Evolutionary conservation across 2,329 filamentous ascomycete species (phyloP), one percentile per base, ranked within the genome.

Genomic region (Cladosporium sp.): DNA sequence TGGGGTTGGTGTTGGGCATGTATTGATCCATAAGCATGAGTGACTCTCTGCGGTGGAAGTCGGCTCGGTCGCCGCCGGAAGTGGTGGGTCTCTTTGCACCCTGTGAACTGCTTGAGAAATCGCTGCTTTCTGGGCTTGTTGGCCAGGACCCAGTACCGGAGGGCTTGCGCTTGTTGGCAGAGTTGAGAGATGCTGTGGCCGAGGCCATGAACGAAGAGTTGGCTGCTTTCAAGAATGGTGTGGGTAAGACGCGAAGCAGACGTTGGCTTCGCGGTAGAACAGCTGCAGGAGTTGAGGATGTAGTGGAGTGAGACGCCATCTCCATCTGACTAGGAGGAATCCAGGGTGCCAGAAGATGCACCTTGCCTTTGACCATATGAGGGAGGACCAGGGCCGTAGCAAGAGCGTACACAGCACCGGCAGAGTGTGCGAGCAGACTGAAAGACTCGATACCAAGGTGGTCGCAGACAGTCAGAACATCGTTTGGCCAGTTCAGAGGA

Each of bases 201-300:
- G 55, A 96, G 0, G 91, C 96, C 84, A 99, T 92, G 71, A 97
- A 96, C 53, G 87, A 91, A 38, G 90, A 93, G 69, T 97, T 99
- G 47, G 93, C 93, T 1, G 91, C 91, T 68, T 91, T 96, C 30
- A 99, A 77, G 30, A 99, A 84, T 0, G 93, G 88, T 0, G 91
- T 92, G 0, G 93, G 93, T 0, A 99, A 76, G 0, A 90, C 89
- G 18, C 93, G 84, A 2, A 99, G 80, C 55, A 99, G 91, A 44
- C 89, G 84, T 65, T 99, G 93, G 1, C 89, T 89, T 5, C 92
- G 90, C 3, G 93, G 93, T 39, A 99, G 85, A 4, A 90, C 88
- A 58, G 89, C 91, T 1, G 85, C 85, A 0, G 91, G 91, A 0
- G 88, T 86, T 3, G 86, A 70, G 3, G 63, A 59, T 13, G 60